These are phyloP conservation scores for Alternaria sp. DNA, from an alignment of 2,329 filamentous ascomycete species.

Conservation along the genomic window DNA sequence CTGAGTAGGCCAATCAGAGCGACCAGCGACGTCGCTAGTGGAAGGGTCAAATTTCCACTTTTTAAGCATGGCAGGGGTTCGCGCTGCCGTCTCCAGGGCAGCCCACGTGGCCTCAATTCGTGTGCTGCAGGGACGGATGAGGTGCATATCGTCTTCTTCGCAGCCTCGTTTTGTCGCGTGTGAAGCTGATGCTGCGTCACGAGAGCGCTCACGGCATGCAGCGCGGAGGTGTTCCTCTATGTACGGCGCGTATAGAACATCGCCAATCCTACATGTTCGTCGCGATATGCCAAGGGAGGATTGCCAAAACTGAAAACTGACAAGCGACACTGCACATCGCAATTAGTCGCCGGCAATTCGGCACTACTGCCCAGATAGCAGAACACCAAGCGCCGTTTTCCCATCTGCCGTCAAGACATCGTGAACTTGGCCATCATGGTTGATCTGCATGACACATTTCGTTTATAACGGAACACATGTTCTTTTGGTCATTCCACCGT, in stretches of 20 bases:
- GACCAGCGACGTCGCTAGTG: slow-evolving; percentile 1
- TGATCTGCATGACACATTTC: neutral
- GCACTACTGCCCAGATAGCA: slow-evolving; percentile 18
- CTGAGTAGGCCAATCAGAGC: slow-evolving; percentile 33
- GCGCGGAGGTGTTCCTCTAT: neutral
- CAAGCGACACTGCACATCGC: slow-evolving; percentile 23
- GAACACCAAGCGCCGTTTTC: neutral
- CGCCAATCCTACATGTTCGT: neutral
- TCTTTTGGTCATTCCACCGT: neutral
- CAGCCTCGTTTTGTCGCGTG: slow-evolving; percentile 13
- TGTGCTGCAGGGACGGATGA: slow-evolving; percentile 14
- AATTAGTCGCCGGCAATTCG: slow-evolving; percentile 22
- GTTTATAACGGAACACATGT: neutral
- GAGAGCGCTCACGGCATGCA: no score
- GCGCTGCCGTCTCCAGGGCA: slow-evolving; percentile 21
- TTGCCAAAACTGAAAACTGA: neutral
- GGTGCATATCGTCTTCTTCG: slow-evolving; percentile 13
- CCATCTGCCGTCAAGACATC: neutral
- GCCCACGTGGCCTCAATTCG: slow-evolving; percentile 10
- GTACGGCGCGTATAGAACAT: neutral
- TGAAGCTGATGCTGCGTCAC: neutral
- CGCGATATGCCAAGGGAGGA: neutral
- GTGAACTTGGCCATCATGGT: neutral
- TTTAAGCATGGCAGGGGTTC: slow-evolving; percentile 36
- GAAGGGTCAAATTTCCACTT: slow-evolving; percentile 42